phyloP scores from a whole-genome alignment of 1,284 basidiomycete genomes.

The Mycena citricolor region DNA sequence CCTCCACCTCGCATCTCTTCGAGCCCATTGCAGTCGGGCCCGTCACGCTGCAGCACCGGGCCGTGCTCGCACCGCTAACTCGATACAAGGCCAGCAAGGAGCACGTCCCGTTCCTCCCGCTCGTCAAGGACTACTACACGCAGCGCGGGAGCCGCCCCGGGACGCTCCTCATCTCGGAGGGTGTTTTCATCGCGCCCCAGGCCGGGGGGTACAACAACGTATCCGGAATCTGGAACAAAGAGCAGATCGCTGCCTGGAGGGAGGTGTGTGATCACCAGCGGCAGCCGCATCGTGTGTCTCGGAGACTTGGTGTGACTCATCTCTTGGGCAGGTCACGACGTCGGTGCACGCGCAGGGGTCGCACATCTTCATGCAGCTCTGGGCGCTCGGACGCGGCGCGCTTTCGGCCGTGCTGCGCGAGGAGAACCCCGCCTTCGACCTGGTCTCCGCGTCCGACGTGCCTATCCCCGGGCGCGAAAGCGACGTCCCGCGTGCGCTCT shows the following conservation, averaged over 20 bases:
- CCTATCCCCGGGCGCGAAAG: conserved; percentile 33
- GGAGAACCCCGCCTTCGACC: conserved; percentile 24
- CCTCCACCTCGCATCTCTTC: conserved; percentile 35
- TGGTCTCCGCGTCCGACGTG: conserved; percentile 42
- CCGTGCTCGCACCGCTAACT: conserved; percentile 51
- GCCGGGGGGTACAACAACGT: conserved; percentile 34
- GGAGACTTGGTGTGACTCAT: neutral
- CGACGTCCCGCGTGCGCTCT: conserved; percentile 38
- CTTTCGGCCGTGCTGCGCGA: conserved; percentile 7
- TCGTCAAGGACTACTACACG: conserved; percentile 12
- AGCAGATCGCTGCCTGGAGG: conserved; percentile 44
- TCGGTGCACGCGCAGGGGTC: conserved; percentile 23
- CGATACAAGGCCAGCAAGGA: conserved; percentile 22
- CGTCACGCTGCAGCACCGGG: conserved; percentile 40
- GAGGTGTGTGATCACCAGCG: conserved; percentile 26
- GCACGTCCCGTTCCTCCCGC: conserved; percentile 27
- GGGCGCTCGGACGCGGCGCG: conserved; percentile 13
- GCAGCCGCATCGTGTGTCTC: neutral
- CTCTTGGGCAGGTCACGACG: conserved; percentile 1
- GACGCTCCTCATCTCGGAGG: conserved; percentile 42
- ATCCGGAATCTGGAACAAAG: conserved; percentile 40
- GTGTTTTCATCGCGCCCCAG: conserved; percentile 34
- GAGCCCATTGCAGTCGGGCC: conserved; percentile 43
- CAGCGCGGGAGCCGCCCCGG: conserved; percentile 30
- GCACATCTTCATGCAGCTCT: conserved; percentile 35